Evolutionary conservation across 148 eudicot species (phyloP), one percentile per base, ranked within the genome.

Genomic region (Nyssa sinensis): DNA sequence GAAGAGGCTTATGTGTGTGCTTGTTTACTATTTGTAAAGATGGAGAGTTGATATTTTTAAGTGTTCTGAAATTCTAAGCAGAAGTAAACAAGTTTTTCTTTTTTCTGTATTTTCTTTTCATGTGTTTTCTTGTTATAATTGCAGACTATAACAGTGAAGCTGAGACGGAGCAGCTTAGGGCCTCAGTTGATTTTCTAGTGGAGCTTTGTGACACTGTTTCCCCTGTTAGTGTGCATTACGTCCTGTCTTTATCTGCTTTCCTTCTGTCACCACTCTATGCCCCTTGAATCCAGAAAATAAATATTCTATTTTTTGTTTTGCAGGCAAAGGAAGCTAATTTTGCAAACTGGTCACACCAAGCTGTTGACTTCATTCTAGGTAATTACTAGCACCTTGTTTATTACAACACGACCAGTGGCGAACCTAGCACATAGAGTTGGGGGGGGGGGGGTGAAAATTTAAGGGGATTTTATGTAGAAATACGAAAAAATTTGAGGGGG

Each of bases 171-270:
- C 88, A 86, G 81, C 91, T 95, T 70, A 85, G 86, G 77, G 79
- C 90, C 44, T 84, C 98, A 3, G 90, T 84, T 80, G 96, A 92
- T 81, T 95, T 92, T 84, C 97, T 95, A 0, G 94, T 86, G 84
- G 94, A 92, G 81, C 89, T 92, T 74, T 95, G 97, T 73, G 90
- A 83, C 66, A 76, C 83, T 25, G 71, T 83, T 69, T 70, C 70
- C 64, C 77, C 88, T 79, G 81, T 77, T 37, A 82, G 87, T 49
- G 82, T 84, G 59, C 64, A 82, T 74, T 34, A 24, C 57, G 76
- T 44, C 25, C 31, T 65, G 25, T 10, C 75, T 69, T 60, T 59
- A 37, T 73, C 47, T 61, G 29, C 69, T 27, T 55, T 64, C 27
- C n/a, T 60, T 16, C 16, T 37, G 9, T 9, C 37, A 4, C 39